Evolutionary conservation across 2,329 filamentous ascomycete species (phyloP).

Genomic region (Fusarium chlamydosporum): DNA sequence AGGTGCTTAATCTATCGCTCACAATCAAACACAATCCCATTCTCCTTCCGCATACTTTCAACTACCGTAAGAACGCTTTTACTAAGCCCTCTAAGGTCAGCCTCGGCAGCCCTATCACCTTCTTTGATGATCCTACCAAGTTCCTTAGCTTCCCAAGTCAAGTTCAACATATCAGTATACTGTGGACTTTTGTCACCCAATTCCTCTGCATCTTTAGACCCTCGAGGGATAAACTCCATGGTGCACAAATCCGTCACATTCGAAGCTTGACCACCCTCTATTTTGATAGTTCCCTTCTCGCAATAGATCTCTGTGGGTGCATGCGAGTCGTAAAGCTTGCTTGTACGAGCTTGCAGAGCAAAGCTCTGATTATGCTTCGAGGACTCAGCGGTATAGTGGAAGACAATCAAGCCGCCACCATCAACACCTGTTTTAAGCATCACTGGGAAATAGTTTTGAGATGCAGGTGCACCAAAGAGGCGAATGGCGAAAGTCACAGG

Average conservation of each 20-base stretch:
- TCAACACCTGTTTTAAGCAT: conserved; percentile 28
- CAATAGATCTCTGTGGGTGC: conserved; percentile 42
- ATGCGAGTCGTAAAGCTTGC: conserved; percentile 37
- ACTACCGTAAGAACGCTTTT: conserved; percentile 25
- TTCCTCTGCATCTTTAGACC: conserved; percentile 29
- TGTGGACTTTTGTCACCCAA: conserved; percentile 29
- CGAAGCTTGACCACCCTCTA: conserved; percentile 24
- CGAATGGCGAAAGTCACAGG: conserved; percentile 38
- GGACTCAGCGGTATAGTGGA: conserved; percentile 27
- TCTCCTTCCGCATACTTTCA: conserved; percentile 37
- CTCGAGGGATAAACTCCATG: conserved; percentile 29
- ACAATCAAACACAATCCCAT: conserved; percentile 26
- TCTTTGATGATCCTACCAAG: conserved; percentile 36
- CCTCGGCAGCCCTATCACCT: conserved; percentile 21
- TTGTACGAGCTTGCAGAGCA: conserved; percentile 28
- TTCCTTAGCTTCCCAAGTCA: conserved; percentile 42
- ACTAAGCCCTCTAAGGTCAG: conserved; percentile 27
- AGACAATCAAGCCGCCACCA: conserved; percentile 29
- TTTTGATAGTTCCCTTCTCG: conserved; percentile 40
- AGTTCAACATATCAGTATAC: conserved; percentile 32
- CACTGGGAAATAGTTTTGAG: conserved; percentile 27
- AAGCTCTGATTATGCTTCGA: conserved; percentile 35
- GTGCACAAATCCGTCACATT: conserved; percentile 38
- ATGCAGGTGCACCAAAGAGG: conserved; percentile 32
- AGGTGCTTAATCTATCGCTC: conserved; percentile 17